phyloP scores from a whole-genome alignment of 371 early-diverging fungal species.

The Dichotomocladium elegans region DNA sequence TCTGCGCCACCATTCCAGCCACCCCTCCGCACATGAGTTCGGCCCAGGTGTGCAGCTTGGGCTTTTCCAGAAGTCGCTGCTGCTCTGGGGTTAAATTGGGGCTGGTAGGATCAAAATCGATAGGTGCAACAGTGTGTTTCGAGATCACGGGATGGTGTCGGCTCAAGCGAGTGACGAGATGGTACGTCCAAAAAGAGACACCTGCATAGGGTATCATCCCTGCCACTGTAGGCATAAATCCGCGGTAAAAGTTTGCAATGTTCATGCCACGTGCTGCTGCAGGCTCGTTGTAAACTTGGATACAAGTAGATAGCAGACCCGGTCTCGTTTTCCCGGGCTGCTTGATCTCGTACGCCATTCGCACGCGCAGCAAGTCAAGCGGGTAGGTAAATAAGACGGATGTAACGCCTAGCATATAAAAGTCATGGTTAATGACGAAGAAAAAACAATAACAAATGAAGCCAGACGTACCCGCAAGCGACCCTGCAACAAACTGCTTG shows the following conservation, averaged over 20 bases:
- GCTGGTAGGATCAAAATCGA: slow-evolving; percentile 21
- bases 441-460: too few species aligned
- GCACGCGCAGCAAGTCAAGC: slow-evolving; percentile 88
- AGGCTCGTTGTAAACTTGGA: slow-evolving; percentile 56
- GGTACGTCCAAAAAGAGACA: slow-evolving; percentile 80
- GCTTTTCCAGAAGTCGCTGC: slow-evolving; percentile 19
- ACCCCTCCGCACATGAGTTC: slow-evolving; percentile 81
- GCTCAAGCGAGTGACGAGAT: slow-evolving; percentile 54
- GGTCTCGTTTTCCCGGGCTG: slow-evolving; percentile 25
- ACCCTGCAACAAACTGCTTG: slow-evolving; percentile 71
- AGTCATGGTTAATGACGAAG: too few species aligned
- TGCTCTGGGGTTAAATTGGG: slow-evolving; percentile 24
- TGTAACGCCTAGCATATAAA: slow-evolving; percentile 76
- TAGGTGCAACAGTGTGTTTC: slow-evolving; percentile 23
- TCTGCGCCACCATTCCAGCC: slow-evolving; percentile 86
- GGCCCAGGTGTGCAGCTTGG: slow-evolving; percentile 65
- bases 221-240: slow-evolving; percentile 83
- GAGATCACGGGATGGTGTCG: slow-evolving; percentile 39
- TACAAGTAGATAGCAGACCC: slow-evolving; percentile 30
- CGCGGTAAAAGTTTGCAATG: slow-evolving; percentile 85
- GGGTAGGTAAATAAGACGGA: slow-evolving; percentile 93
- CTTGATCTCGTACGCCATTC: slow-evolving; percentile 84
- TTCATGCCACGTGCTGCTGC: slow-evolving; percentile 30
- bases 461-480: slow-evolving; percentile 73
- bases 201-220: slow-evolving; percentile 98